Conservation (phyloP, 2,329 filamentous ascomycete genomes). For the Coniochaeta hoffmannii region DNA sequence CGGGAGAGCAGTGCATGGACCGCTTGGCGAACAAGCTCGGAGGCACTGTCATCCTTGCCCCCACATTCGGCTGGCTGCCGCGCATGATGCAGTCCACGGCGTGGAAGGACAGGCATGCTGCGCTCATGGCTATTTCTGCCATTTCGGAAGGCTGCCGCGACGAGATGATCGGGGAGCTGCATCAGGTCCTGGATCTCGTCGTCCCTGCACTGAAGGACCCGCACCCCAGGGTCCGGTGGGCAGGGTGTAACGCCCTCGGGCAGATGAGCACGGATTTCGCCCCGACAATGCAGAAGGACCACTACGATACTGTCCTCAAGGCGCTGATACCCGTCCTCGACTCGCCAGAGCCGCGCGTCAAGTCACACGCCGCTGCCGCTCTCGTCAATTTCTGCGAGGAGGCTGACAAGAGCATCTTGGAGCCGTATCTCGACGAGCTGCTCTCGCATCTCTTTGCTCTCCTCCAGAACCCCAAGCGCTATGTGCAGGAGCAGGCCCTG, state of each 20-base stretch:
- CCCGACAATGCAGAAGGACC: conserved; percentile 94
- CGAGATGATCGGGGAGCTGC: conserved; percentile 88
- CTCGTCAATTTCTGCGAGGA: conserved; percentile 99
- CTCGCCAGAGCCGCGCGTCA: conserved; percentile 85
- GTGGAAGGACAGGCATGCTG: conserved; percentile 93
- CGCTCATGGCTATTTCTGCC: conserved; percentile 96
- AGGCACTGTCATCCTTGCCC: conserved; percentile 82
- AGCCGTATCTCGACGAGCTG: conserved; percentile 87
- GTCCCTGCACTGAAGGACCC: conserved; percentile 82
- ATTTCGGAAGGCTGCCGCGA: conserved; percentile 97
- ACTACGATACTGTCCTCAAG: conserved; percentile 78
- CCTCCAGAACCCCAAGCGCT: conserved; percentile 85
- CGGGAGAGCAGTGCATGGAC: conserved; percentile 98
- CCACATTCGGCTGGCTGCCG: conserved; percentile 94
- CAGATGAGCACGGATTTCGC: conserved; percentile 99
- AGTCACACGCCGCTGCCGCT: conserved; percentile 94
- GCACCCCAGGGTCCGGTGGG: conserved; percentile 92
- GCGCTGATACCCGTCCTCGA: conserved; percentile 90
- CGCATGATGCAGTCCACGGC: conserved; percentile 94
- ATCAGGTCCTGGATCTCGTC: conserved; percentile 91
- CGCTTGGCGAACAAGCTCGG: conserved; percentile 94
- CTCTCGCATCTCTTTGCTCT: conserved; percentile 80
- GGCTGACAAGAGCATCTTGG: conserved; percentile 83
- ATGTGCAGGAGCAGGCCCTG: conserved; percentile 93
- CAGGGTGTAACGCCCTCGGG: conserved; percentile 94